Conservation (phyloP, 2,329 filamentous ascomycete species). For the Lecanosticta acicola region DNA sequence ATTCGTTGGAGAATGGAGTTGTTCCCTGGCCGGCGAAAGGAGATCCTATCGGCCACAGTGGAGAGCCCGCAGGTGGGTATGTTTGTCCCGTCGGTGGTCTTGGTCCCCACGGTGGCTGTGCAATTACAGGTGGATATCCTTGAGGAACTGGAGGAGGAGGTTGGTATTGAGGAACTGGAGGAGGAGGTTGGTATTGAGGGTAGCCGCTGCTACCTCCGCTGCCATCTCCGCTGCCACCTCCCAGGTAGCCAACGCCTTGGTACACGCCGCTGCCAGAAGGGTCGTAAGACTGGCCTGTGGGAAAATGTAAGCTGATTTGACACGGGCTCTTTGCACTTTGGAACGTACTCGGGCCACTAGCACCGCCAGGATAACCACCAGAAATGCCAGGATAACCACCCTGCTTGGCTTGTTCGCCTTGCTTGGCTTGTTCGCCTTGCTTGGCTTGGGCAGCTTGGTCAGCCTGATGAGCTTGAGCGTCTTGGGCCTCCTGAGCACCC, state of each 20-base stretch:
- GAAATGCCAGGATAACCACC: not conserved
- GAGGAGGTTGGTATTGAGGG: not conserved
- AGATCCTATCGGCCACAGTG: not conserved
- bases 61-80: not conserved
- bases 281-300: not conserved
- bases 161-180: not conserved
- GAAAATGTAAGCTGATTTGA: not conserved
- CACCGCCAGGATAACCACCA: not conserved
- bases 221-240: too few species aligned
- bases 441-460: not conserved
- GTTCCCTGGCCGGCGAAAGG: slow-evolving; percentile 1
- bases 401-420: slow-evolving; percentile 1
- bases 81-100: not conserved
- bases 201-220: not conserved
- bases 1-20: not conserved
- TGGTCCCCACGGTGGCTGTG: not conserved
- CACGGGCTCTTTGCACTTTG: too few species aligned
- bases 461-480: not conserved
- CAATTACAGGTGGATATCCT: not conserved
- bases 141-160: not conserved
- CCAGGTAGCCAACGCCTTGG: not conserved
- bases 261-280: not conserved
- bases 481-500: not conserved
- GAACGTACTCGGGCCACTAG: too few species aligned
- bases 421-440: not conserved